Evolutionary conservation across 305 asterid genomes (phyloP).

Genomic region (Fraxinus platypoda): DNA sequence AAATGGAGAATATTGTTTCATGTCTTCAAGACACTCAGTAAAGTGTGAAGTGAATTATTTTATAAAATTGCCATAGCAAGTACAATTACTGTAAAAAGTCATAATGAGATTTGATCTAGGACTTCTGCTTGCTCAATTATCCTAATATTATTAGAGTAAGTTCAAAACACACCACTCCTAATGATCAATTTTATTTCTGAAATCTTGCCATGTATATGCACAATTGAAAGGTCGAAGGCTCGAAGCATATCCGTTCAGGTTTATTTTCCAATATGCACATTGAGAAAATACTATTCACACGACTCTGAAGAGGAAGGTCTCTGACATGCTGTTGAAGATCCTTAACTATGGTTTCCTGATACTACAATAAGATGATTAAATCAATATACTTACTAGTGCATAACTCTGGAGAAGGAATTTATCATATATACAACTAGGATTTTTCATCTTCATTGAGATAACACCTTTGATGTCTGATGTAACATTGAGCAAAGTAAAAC

Average conservation of each 20-base stretch:
- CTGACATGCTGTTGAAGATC: neutral
- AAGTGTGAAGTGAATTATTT: neutral
- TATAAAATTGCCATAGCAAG: neutral
- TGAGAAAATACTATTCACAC: neutral
- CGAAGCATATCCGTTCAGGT: neutral
- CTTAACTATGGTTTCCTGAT: neutral
- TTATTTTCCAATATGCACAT: neutral
- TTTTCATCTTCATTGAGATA: neutral
- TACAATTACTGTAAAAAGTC: neutral
- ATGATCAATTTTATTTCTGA: neutral
- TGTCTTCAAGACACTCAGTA: neutral
- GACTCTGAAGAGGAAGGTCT: neutral
- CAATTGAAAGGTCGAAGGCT: neutral
- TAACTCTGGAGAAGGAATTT: neutral
- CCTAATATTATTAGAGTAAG: neutral
- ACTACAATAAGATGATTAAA: neutral
- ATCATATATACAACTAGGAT: neutral
- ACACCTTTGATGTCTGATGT: neutral
- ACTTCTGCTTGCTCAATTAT: neutral
- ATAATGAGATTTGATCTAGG: neutral
- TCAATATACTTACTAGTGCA: neutral
- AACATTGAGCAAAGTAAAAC: neutral
- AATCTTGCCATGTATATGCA: neutral
- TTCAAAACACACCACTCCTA: neutral
- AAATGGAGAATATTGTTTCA: neutral